Evolutionary conservation across 192 early-diverging fungal species (phyloP).

Genomic region (Backusella tarrabulga): DNA sequence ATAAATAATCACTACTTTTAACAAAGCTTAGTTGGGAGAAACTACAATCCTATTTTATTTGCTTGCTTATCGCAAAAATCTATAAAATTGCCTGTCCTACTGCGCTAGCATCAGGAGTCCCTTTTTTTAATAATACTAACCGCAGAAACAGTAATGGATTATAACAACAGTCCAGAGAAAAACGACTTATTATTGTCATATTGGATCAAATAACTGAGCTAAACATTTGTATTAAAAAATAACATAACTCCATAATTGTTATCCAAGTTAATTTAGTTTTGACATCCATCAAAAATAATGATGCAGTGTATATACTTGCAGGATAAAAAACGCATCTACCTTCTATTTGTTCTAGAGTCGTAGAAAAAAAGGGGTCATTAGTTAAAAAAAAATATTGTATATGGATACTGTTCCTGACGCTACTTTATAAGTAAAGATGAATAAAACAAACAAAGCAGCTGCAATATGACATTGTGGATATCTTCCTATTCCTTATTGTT

Average conservation of each 20-base stretch:
- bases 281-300: not conserved
- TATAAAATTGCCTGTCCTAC: no score
- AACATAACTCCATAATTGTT: not conserved
- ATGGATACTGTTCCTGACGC: not conserved
- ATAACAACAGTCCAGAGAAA: not conserved
- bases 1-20: not conserved
- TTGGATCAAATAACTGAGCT: not conserved
- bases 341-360: not conserved
- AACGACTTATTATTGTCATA: not conserved
- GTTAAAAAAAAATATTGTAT: not conserved
- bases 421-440: not conserved
- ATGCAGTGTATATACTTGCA: not conserved
- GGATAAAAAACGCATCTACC: not conserved
- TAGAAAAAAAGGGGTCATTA: not conserved
- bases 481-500: not conserved
- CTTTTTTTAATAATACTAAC: not conserved
- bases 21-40: not conserved
- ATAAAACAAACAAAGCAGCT: not conserved
- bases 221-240: not conserved
- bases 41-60: not conserved
- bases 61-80: not conserved
- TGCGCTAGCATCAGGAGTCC: no score
- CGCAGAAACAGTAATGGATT: not conserved
- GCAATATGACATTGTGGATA: not conserved
- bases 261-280: not conserved